Evolutionary conservation across 805 yeast species (phyloP), one percentile per base, ranked within the genome.

Genomic region (Ogataea sp.): DNA sequence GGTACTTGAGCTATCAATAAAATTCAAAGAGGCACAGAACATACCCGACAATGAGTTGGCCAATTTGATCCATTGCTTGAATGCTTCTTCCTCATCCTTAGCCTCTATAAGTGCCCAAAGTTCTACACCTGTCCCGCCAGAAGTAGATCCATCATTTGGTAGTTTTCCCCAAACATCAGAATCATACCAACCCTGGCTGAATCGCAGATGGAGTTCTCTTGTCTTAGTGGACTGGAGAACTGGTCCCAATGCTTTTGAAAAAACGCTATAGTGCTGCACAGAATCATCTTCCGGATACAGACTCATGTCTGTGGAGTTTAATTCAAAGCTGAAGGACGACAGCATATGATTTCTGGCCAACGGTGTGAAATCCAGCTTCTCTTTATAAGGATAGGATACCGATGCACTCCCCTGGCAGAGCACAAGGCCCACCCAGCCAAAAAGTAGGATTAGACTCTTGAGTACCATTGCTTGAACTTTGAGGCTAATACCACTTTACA

Each of bases 81-180:
- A 69, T 2, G 90, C 93, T 4, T 65, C 73, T 1, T 63, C 67
- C 34, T 73, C 62, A 20, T 66, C 49, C 1, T 55, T 61, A 0
- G 90, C 89, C 51, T 81, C 90, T 21, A 93, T 71, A 30, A 78
- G 68, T 0, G 97, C 89, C 88, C 95, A 88, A 9, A 93, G 52
- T 59, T 93, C 98, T 14, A 90, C 95, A 35, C 98, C 98, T 3
- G 90, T 83, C 3, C 97, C 97, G 24, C 98, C 98, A 38, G 88
- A 71, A 40, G 62, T 63, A 11, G 59, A 53, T 1, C 98, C 98
- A 46, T 76, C 63, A 34, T 64, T 61, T 0, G 97, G 96, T 31
- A 86, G 67, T 34, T 68, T 63, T 0, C 97, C 97, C 94, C 96
- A 93, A 7, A 70, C 65, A 43, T 82, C 85, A 1, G 89, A 65